Conservation (phyloP, 768 basidiomycete species). For the Thelephora aurantiotincta region DNA sequence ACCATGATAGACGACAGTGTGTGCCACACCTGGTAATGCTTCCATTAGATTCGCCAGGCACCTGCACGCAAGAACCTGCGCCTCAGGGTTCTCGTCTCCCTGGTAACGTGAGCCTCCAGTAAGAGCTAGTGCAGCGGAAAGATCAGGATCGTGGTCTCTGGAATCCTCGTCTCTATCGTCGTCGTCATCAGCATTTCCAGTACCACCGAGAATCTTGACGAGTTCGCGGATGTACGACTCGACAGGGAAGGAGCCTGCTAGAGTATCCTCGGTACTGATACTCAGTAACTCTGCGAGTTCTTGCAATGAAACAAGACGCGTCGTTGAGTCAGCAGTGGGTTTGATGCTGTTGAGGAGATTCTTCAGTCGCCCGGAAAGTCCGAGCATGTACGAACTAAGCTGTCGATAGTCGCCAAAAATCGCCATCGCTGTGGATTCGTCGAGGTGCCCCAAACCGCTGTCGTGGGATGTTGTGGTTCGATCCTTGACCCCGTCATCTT, state of each 20-base stretch:
- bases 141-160: conserved; percentile 36
- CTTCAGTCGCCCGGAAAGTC: conserved; percentile 78
- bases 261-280: conserved; percentile 94
- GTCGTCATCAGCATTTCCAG: conserved; percentile 55
- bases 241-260: conserved; percentile 91
- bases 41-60: conserved; percentile 98
- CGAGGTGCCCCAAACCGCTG: conserved; percentile 36
- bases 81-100: conserved; percentile 82
- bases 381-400: conserved; percentile 87
- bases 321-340: conserved; percentile 68
- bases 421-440: conserved; percentile 61
- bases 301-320: conserved; percentile 79
- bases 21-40: conserved; percentile 94
- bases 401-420: conserved; percentile 82
- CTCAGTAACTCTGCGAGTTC: conserved; percentile 90
- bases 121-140: conserved; percentile 79
- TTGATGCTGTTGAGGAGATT: conserved; percentile 85
- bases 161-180: conserved; percentile 57
- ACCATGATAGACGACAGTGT: conserved; percentile 95
- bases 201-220: conserved; percentile 79
- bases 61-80: conserved; percentile 90
- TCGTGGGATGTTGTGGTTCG: conserved; percentile 22
- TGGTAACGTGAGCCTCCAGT: conserved; percentile 53
- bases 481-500: conserved; percentile 16
- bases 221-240: conserved; percentile 88